These are phyloP conservation scores for Podospora bellae-mahoneyi DNA, from an alignment of 495 filamentous ascomycete genomes.

Conservation along the genomic window DNA sequence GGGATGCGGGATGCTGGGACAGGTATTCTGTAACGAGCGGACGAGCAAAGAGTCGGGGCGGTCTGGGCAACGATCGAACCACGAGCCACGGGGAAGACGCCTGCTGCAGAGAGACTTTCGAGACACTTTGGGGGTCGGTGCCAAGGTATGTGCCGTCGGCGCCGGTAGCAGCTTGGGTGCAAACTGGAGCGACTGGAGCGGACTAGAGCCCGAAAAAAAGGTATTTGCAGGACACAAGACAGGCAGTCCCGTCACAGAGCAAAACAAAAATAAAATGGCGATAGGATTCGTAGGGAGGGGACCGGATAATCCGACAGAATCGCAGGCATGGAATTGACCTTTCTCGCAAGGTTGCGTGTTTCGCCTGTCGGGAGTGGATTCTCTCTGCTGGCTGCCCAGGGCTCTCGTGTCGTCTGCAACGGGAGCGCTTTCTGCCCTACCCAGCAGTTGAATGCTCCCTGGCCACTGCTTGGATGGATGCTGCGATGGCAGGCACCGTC, in stretches of 20 bases:
- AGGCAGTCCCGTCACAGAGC: constrained; percentile 9
- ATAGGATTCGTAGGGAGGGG: constrained; percentile 8
- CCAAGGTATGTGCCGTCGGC: constrained; percentile 19
- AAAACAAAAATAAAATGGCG: constrained; percentile 7
- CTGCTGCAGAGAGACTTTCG: constrained; percentile 7
- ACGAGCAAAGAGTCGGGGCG: neutral
- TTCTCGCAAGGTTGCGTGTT: constrained; percentile 7
- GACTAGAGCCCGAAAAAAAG: constrained; percentile 10
- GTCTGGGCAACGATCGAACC: constrained; percentile 3
- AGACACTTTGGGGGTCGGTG: constrained; percentile 8
- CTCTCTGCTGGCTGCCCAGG: neutral
- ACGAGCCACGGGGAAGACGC: constrained; percentile 16
- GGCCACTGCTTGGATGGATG: neutral
- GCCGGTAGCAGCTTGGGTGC: constrained; percentile 7
- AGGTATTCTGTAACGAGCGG: constrained; percentile 7
- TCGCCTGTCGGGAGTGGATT: constrained; percentile 8
- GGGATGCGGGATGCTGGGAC: constrained; percentile 9
- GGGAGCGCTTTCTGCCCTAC: neutral
- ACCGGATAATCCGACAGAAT: constrained; percentile 1
- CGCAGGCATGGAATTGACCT: constrained; percentile 12
- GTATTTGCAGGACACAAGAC: constrained; percentile 10
- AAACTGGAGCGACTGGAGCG: neutral
- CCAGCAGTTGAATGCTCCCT: neutral
- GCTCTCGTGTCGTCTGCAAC: constrained; percentile 12
- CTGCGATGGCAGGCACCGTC: constrained; percentile 1